phyloP scores from a whole-genome alignment of 805 yeast genomes.

The Candida germanica region DNA sequence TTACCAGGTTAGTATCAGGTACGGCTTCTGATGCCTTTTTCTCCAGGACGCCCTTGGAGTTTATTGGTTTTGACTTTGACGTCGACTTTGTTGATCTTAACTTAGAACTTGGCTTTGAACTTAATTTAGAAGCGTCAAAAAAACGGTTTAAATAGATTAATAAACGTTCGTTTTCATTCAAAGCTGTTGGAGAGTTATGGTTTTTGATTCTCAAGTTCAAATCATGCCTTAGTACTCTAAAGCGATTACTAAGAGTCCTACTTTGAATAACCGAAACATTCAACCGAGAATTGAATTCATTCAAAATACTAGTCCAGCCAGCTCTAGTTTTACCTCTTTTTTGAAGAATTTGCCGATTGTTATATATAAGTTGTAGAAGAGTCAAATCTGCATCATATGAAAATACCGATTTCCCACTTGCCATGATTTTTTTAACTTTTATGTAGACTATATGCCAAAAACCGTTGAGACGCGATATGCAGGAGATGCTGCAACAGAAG shows the following conservation, averaged over 20 bases:
- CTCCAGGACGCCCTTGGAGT: too few relatives aligned
- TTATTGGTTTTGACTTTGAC: too few relatives aligned
- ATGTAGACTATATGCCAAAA: too few relatives aligned
- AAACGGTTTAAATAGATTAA: conserved; percentile 17
- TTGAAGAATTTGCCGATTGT: conserved; percentile 19
- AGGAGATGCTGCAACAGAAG: too few relatives aligned
- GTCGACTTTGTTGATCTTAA: conserved; percentile 10
- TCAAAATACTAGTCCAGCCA: conserved; percentile 24
- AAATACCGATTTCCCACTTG: conserved; percentile 18
- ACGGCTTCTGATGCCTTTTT: too few relatives aligned
- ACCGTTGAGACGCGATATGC: too few relatives aligned
- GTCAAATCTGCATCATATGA: conserved; percentile 24
- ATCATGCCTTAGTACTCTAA: conserved; percentile 19
- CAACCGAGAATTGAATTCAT: conserved; percentile 18
- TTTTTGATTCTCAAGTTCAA: conserved; percentile 15
- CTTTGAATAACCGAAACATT: conserved; percentile 21
- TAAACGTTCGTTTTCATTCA: conserved; percentile 22
- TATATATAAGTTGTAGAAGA: conserved; percentile 17
- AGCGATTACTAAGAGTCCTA: conserved; percentile 25
- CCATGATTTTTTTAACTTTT: too few relatives aligned
- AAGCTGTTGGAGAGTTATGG: conserved; percentile 4
- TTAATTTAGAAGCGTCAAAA: too few relatives aligned
- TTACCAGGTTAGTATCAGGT: too few relatives aligned
- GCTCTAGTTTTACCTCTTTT: conserved; percentile 25
- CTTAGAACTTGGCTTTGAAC: too few relatives aligned